Evolutionary conservation across 2,329 filamentous ascomycete genomes (phyloP), one percentile per base, ranked within the genome.

Genomic region (Pyrenophora seminiperda): DNA sequence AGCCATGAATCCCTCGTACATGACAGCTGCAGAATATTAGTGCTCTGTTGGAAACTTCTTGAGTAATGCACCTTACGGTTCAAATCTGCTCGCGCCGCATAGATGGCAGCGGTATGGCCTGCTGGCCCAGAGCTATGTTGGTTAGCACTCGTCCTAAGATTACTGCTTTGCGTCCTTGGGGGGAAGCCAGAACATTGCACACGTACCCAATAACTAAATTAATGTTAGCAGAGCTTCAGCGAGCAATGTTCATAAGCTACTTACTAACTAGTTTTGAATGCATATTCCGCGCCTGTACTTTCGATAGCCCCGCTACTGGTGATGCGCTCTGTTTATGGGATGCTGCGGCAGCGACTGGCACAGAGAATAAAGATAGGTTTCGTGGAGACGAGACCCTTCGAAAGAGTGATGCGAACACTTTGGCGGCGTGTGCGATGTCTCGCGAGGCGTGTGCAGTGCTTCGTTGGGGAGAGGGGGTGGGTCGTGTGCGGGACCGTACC

Each of bases 1-100:
- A 66, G 94, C 94, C 74, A 99, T 86, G 83, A 99, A 96, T 65
- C 94, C 94, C 79, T 99, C 94, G 74, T 97, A 99, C 63, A 99
- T 82, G 57, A 97, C 89, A 57, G 94, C 85, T 85, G 56, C 27
- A 30, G 3, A 46, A n/a, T 41, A 52, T 74, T 49, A 73, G 66
- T 41, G 22, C n/a, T 27, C 17, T 11, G 3, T 3, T 17, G 0
- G 7, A 4, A 2, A 4, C 22, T 15, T 15, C 7, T 7, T 2
- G 19, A 4, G 3, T 4, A 18, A 7, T 9, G 18, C n/a, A 10
- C 75, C 81, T 73, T 70, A 86, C 83, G 94, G 77, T 95, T 90
- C 72, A 99, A 79, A 74, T 99, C 93, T 54, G 94, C 94, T 72
- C 94, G 89, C 39, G 92, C 89, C 67, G 97, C 87, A 78, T 99